Evolutionary conservation across 352 stramenopile genomes (phyloP).

Genomic region (Thraustochytrium striatum): DNA sequence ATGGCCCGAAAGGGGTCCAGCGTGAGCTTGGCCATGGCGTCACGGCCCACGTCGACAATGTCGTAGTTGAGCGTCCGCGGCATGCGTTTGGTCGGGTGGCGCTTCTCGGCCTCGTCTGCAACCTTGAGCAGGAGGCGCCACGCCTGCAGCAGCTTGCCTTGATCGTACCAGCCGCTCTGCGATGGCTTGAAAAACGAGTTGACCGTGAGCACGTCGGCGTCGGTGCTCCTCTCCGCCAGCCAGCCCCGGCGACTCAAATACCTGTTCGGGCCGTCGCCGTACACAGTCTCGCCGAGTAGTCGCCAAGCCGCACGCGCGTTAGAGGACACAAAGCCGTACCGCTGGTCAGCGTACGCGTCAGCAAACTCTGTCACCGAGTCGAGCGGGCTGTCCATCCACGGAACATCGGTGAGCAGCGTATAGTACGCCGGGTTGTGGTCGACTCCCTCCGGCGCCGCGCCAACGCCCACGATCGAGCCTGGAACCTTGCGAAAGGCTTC

Average conservation of each 20-base stretch:
- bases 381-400: slow-evolving; percentile 43
- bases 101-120: not conserved
- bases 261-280: slow-evolving; percentile 37
- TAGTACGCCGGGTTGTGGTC: slow-evolving; percentile 59
- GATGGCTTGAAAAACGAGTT: slow-evolving; percentile 20
- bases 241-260: not conserved
- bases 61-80: slow-evolving; percentile 53
- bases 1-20: slow-evolving; percentile 51
- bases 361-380: slow-evolving; percentile 10
- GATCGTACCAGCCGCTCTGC: slow-evolving; percentile 14
- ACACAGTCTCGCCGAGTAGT: slow-evolving; percentile 47
- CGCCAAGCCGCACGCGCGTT: slow-evolving; percentile 46
- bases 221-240: slow-evolving; percentile 10
- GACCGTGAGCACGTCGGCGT: not conserved
- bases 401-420: slow-evolving; percentile 53
- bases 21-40: slow-evolving; percentile 54
- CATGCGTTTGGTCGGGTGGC: not conserved
- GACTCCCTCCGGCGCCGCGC: slow-evolving; percentile 57
- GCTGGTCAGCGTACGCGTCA: slow-evolving; percentile 25
- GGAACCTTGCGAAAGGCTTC: not conserved
- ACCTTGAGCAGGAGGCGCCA: not conserved
- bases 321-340: slow-evolving; percentile 9
- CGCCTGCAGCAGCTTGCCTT: not conserved
- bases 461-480: slow-evolving; percentile 50
- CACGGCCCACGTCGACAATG: slow-evolving; percentile 56